These are phyloP conservation scores for Candida insectorum DNA, from an alignment of 805 yeast species.

Conservation along the genomic window DNA sequence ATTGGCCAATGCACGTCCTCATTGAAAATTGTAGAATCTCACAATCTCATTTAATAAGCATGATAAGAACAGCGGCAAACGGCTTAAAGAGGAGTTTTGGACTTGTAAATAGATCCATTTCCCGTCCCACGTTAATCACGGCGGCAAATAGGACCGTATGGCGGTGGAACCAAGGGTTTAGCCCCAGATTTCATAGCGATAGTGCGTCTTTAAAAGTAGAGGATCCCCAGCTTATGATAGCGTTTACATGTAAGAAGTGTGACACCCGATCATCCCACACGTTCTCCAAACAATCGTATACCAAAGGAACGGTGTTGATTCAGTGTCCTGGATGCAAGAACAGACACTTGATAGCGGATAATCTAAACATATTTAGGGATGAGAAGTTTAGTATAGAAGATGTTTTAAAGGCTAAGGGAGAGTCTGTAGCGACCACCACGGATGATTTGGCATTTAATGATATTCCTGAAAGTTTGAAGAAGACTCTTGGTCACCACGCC, in stretches of 20 bases:
- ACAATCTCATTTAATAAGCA: too few relatives aligned
- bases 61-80: too few relatives aligned
- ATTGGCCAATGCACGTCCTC: too few relatives aligned
- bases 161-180: too few relatives aligned
- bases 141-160: too few relatives aligned
- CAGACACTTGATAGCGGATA: slow-evolving; percentile 87
- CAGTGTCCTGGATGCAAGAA: slow-evolving; percentile 90
- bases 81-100: too few relatives aligned
- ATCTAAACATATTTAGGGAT: slow-evolving; percentile 70
- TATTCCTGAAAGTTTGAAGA: slow-evolving; percentile 54
- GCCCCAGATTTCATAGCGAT: too few relatives aligned
- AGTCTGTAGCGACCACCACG: slow-evolving; percentile 58
- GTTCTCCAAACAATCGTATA: slow-evolving; percentile 91
- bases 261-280: slow-evolving; percentile 79
- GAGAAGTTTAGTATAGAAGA: slow-evolving; percentile 74
- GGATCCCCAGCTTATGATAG: slow-evolving; percentile 78
- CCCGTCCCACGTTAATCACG: too few relatives aligned
- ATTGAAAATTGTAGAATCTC: too few relatives aligned
- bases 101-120: too few relatives aligned
- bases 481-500: slow-evolving; percentile 60
- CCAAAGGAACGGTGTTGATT: slow-evolving; percentile 78
- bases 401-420: slow-evolving; percentile 72
- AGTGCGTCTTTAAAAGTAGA: slow-evolving; percentile 59
- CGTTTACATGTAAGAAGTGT: slow-evolving; percentile 91
- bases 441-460: slow-evolving; percentile 71